Conservation (phyloP, 257 asterid genomes). For the Solanum bulbocastanum region DNA sequence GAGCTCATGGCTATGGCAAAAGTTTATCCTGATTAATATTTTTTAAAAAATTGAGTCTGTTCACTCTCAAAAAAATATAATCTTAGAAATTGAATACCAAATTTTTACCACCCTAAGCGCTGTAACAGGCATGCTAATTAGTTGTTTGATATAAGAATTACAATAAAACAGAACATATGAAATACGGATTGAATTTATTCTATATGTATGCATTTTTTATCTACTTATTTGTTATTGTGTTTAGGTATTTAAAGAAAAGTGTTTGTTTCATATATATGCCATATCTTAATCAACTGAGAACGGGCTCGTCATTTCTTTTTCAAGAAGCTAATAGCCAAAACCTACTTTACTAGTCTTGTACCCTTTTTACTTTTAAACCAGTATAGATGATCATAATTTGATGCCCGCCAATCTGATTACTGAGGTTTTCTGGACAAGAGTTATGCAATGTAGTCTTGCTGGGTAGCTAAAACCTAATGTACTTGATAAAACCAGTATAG, state of each 20-base stretch:
- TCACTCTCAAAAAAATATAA: background rate
- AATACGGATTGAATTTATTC: background rate
- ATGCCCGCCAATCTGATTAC: background rate
- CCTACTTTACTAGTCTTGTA: background rate
- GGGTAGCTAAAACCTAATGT: background rate
- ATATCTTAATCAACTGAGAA: background rate
- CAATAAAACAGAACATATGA: background rate
- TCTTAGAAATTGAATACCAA: background rate
- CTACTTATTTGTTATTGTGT: background rate
- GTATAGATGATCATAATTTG: background rate
- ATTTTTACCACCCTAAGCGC: background rate
- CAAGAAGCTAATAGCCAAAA: background rate
- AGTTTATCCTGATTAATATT: background rate
- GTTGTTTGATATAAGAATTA: background rate
- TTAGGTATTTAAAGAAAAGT: background rate
- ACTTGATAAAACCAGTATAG: background rate
- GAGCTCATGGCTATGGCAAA: background rate
- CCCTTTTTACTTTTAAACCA: background rate
- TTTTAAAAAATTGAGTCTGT: background rate
- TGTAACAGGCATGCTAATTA: background rate
- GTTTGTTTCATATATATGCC: background rate
- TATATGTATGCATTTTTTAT: background rate
- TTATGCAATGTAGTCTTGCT: background rate
- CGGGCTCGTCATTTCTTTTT: background rate
- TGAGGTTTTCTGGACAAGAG: background rate